These are phyloP conservation scores for Hirsutella thompsonii DNA, from an alignment of 2,329 filamentous ascomycete genomes.

Conservation along the genomic window DNA sequence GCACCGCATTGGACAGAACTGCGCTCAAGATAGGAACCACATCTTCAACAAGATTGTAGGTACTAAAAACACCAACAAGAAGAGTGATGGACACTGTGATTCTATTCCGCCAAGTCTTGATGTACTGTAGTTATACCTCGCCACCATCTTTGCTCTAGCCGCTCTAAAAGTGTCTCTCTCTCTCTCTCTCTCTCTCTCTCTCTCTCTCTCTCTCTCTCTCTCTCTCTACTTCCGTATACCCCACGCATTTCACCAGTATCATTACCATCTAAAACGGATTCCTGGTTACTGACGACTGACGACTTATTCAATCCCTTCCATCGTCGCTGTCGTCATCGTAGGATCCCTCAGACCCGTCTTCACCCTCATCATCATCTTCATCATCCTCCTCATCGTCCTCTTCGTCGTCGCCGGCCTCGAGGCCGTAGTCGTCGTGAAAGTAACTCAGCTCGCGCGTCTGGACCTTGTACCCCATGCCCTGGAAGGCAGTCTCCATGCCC, in stretches of 20 bases:
- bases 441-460: conserved; percentile 60
- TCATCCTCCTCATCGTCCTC: conserved; percentile 37
- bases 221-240: too few species aligned
- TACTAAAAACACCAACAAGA: too few species aligned
- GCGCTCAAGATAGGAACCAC: too few species aligned
- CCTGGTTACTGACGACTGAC: too few species aligned
- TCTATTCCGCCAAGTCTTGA: not conserved
- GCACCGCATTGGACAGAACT: too few species aligned
- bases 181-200: too few species aligned
- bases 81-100: not conserved
- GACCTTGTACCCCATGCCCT: conserved; percentile 64
- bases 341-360: conserved; percentile 1
- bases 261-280: not conserved
- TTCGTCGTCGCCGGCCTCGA: conserved; percentile 53
- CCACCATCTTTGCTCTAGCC: too few species aligned
- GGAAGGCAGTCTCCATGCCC: conserved; percentile 65
- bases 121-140: too few species aligned
- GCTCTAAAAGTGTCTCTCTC: too few species aligned
- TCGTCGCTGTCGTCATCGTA: conserved; percentile 1
- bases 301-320: not conserved
- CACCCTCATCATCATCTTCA: conserved; percentile 15
- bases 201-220: too few species aligned
- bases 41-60: too few species aligned
- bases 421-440: conserved; percentile 84
- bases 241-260: too few species aligned